Evolutionary conservation across 2,329 filamentous ascomycete species (phyloP), one percentile per base, ranked within the genome.

Genomic region (Arachnomyces sp.): DNA sequence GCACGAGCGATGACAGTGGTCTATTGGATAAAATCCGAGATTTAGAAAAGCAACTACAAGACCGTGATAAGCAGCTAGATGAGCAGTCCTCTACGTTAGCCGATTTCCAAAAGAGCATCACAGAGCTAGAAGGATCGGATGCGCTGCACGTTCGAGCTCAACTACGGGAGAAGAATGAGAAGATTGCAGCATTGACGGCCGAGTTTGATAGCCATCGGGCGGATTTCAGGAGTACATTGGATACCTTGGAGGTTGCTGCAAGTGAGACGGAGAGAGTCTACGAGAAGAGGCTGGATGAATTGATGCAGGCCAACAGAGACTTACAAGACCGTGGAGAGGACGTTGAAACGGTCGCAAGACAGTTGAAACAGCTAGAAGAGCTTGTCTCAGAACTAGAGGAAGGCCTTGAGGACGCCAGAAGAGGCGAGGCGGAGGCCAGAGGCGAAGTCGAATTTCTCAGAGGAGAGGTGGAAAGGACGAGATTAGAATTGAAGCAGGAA

Each of bases 321-420:
- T 68, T 92, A 2, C 83, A 90, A 49, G 83, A 88, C 32, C 76
- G 84, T 33, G 84, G 82, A 31, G 81, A 93, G 43, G 92, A 98
- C 58, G 88, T 98, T 6, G 87, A 95, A 52, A 84, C 81, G 17
- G 88, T 98, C 14, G 89, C 92, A 5, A 76, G 76, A 47, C 92
- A 98, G 63, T 73, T 98, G 40, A 95, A 94, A 66, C 88, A 94
- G 63, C 72, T 98, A 1, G 92, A 96, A 60, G 90, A 96, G 59
- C 75, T 96, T 28, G 92, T 98, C 2, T 90, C 94, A 52, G 92
- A 98, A 60, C 76, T 98, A 0, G 92, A 98, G 61, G 92, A 98
- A 62, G 92, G 92, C 0, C 72, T 98, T 1, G 92, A 98, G 64
- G 92, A 98, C 65, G 89, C 92, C 35, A 76, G 92, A 40, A 76